These are phyloP conservation scores for Parachaetomium inaequale DNA, from an alignment of 495 filamentous ascomycete genomes.

Conservation along the genomic window DNA sequence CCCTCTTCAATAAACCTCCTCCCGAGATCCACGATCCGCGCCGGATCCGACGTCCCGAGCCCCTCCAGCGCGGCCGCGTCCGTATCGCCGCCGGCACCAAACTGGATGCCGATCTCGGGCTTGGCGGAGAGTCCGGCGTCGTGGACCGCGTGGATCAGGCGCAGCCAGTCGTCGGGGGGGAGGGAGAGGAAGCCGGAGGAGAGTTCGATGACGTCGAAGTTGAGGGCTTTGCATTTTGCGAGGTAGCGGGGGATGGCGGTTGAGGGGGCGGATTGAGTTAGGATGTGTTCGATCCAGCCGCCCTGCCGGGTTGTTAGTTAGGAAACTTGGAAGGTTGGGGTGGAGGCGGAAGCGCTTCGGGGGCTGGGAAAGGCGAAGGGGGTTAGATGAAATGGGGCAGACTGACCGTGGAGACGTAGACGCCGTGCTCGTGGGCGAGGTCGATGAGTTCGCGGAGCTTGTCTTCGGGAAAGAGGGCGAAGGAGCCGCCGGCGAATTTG, in stretches of 20 bases:
- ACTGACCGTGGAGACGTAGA: slow-evolving; percentile 50
- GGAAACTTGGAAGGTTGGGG: too few relatives aligned
- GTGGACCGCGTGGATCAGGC: slow-evolving; percentile 53
- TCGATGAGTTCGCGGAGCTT: slow-evolving; percentile 50
- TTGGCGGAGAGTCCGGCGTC: slow-evolving; percentile 52
- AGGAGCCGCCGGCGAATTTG: slow-evolving; percentile 58
- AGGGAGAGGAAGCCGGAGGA: slow-evolving; percentile 54
- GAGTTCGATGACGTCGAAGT: slow-evolving; percentile 56
- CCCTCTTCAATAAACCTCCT: slow-evolving; percentile 48
- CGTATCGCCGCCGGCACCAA: slow-evolving; percentile 59
- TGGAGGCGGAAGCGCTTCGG: too few relatives aligned
- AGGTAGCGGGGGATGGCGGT: slow-evolving; percentile 52
- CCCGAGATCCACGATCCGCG: slow-evolving; percentile 49
- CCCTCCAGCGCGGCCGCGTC: slow-evolving; percentile 45
- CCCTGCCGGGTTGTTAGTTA: slow-evolving; percentile 28
- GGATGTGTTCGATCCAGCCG: slow-evolving; percentile 56
- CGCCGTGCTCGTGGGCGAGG: slow-evolving; percentile 49
- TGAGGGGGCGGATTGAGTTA: slow-evolving; percentile 45
- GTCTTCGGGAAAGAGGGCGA: slow-evolving; percentile 50
- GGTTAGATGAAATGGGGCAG: too few relatives aligned
- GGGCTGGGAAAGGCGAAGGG: too few relatives aligned
- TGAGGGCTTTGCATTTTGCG: slow-evolving; percentile 48
- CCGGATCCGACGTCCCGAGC: slow-evolving; percentile 48
- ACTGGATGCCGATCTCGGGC: slow-evolving; percentile 59
- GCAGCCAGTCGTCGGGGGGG: slow-evolving; percentile 55